These are phyloP conservation scores for Camelina sativa DNA, from an alignment of 345 rosid species.

Conservation along the genomic window DNA sequence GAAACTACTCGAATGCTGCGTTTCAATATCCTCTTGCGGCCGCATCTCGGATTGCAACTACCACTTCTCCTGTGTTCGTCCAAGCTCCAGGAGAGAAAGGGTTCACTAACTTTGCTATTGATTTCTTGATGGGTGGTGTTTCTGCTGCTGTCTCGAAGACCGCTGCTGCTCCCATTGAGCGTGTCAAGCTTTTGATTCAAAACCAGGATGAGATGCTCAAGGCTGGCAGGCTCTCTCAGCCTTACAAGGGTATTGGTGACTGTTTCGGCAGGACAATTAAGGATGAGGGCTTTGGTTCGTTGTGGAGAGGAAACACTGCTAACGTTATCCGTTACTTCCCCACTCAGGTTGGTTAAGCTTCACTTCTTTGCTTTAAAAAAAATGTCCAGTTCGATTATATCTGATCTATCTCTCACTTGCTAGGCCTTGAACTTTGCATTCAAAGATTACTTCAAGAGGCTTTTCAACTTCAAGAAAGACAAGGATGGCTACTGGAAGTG, in stretches of 20 bases:
- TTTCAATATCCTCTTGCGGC: conserved; percentile 48
- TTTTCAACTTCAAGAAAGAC: conserved; percentile 92
- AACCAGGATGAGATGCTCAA: conserved; percentile 92
- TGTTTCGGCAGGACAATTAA: conserved; percentile 68
- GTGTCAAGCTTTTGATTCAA: conserved; percentile 86
- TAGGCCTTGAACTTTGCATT: conserved; percentile 95
- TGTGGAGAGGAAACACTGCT: conserved; percentile 94
- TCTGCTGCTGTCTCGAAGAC: conserved; percentile 89
- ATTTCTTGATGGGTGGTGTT: conserved; percentile 89
- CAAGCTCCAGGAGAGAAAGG: conserved; percentile 84
- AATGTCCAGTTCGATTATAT: too few relatives aligned
- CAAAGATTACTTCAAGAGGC: conserved; percentile 90
- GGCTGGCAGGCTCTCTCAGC: conserved; percentile 78
- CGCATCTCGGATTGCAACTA: conserved; percentile 29
- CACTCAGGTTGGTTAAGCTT: conserved; percentile 60
- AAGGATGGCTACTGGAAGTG: conserved; percentile 92
- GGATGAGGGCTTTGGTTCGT: conserved; percentile 67
- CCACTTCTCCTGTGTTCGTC: conserved; percentile 55
- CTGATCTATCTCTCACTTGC: conserved; percentile 5
- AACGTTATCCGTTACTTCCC: conserved; percentile 94
- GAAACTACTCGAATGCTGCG: conserved; percentile 70
- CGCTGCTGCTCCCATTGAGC: conserved; percentile 93
- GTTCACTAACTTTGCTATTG: conserved; percentile 59
- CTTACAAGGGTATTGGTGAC: conserved; percentile 91
- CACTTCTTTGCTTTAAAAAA: not conserved